Base-by-base conservation (phyloP, 2,329 filamentous ascomycete genomes). In the Apiospora koreana region DNA sequence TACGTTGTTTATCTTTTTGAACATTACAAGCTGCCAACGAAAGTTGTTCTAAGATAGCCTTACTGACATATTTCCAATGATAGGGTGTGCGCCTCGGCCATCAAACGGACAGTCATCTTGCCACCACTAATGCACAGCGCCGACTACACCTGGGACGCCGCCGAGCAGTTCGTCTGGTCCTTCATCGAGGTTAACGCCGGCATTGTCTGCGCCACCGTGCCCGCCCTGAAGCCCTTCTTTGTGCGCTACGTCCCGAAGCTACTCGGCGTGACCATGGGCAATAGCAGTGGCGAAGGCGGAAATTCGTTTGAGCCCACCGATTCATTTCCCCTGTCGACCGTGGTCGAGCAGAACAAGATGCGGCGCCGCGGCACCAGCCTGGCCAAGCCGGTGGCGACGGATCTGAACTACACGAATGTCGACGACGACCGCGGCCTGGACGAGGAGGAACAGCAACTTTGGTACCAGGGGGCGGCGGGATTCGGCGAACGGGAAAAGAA, bases 341-440 rank as follows among this genome's bases (percentile, higher is more conserved):
- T 23, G 46, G 62, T 70, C 9, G 70, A 72, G 14, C 67, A 69
- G 38, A 72, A 72, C 64, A 69, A 68, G 41, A 65, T 35, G 35
- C 35, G 67, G 28, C 69, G 72, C n/a, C 71, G 73, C 28, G 70
- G 65, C 21, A 67, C 69, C 9, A 70, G 66, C 23, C 35, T 35
- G 35, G 65, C 65, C 1, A 46, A 70, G 16, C 68, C 69, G n/a
- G 5, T 3, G 35, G 35, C 46, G n/a, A 3, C 46, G n/a, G 46
- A 48, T 14, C 46, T 23, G 35, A 8, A 35, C 9, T 48, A 48
- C 5, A 23, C n/a, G 8, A 25, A 2, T 8, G 23, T 25, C 8
- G 46, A 48, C 9, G 73, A 74, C 35, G 71, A 71, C 64, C 46
- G 71, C 50, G 48, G 48, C 21, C 41, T 64, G 14, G 73, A 74